These are phyloP conservation scores for Calonectria pauciramosa DNA, from an alignment of 2,329 filamentous ascomycete genomes.

Conservation along the genomic window DNA sequence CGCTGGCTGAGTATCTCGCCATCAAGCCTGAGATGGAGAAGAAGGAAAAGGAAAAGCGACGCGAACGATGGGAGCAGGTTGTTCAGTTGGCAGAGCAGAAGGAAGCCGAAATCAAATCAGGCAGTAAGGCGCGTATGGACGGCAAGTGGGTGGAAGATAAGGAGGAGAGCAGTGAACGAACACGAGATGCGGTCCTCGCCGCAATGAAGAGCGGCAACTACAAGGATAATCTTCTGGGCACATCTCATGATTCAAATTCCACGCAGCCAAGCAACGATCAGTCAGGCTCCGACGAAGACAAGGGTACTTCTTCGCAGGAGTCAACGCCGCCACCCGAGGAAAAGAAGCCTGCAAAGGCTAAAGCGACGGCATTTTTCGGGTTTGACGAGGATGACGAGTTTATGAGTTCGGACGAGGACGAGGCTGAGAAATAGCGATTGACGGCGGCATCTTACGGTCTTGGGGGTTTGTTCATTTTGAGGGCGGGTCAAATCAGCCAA, in stretches of 20 bases:
- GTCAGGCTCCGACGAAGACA: conserved; percentile 54
- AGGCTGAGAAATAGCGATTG: conserved; percentile 51
- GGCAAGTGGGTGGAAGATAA: conserved; percentile 96
- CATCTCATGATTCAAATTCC: conserved; percentile 64
- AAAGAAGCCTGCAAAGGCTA: conserved; percentile 54
- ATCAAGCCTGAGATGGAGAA: conserved; percentile 98
- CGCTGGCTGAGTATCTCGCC: conserved; percentile 92
- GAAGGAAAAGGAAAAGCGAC: conserved; percentile 89
- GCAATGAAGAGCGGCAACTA: conserved; percentile 76
- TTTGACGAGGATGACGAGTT: conserved; percentile 87
- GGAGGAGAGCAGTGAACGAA: conserved; percentile 89
- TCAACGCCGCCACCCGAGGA: conserved; percentile 65
- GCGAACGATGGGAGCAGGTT: conserved; percentile 89
- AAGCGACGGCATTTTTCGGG: conserved; percentile 73
- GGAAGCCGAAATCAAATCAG: conserved; percentile 85
- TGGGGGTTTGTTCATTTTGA: conserved; percentile 19
- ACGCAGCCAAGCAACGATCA: conserved; percentile 45
- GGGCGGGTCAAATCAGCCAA: conserved; percentile 34
- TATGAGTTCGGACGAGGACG: conserved; percentile 77
- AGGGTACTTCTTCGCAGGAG: conserved; percentile 58
- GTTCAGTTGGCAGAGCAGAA: conserved; percentile 86
- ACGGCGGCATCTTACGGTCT: conserved; percentile 1
- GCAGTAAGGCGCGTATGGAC: conserved; percentile 79
- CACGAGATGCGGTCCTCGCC: conserved; percentile 79
- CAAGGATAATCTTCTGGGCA: conserved; percentile 71